Base-by-base conservation (phyloP, 257 asterid genomes). In the Solanum chiquidenum region DNA sequence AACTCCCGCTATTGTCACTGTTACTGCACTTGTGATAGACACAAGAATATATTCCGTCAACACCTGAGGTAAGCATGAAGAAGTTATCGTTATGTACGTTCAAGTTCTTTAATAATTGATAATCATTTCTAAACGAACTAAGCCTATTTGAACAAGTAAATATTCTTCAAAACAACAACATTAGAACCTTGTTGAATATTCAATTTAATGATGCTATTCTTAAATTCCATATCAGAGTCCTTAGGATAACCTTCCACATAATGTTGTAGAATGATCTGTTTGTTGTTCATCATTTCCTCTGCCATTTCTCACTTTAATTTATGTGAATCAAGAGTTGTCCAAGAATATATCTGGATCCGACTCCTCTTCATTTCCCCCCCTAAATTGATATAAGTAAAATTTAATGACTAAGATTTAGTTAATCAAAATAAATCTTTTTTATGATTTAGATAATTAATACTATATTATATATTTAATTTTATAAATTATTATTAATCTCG, bases 1-100 rank as follows among this genome's bases (percentile, higher is more conserved):
- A 90, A 97, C 98, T 90, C 99, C 99, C 23, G 99, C 99, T 89
- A 97, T 97, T 82, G 99, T 97, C 62, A 97, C 98, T 35, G 99
- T 97, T 86, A 97, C 98, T 10, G 99, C 99, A 92, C 99, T 97
- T 75, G 99, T 96, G 33, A 96, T 94, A 9, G 99, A 97, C 66
- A 97, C 93, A 42, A 97, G 99, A 91, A 97, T 88, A 84, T 93
- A 97, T 89, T 97, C 99, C 0, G 99, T 96, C 89, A 97, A 90
- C 80, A 97, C 99, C 99, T 97, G 97, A 76, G 38, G 25, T 44
- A 25, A 44, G 25, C n/a, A 42, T 8, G 84, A n/a, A 72, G 25
- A 3, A 44, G 62, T 25, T n/a, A 6, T 40, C n/a, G 3, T 3
- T 37, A 38, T 37, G 55, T 75, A 21, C 6, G 27, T 76, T 20